Conservation (phyloP, 1,284 basidiomycete genomes). For the Sporisorium iseilematis-ciliati region DNA sequence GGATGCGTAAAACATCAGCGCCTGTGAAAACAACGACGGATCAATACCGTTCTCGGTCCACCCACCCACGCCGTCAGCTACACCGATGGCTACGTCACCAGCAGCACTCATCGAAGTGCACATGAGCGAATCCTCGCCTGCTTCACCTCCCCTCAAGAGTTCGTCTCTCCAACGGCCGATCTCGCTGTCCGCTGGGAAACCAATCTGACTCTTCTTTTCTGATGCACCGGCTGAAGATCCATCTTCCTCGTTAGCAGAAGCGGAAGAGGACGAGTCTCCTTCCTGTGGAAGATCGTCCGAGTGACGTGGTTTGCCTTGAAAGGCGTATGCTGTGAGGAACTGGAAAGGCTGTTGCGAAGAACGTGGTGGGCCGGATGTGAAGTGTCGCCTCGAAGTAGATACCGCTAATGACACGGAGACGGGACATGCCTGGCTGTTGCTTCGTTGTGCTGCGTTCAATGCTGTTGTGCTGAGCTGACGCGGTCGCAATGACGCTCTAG, state of each 20-base stretch:
- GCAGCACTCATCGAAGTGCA: slow-evolving; percentile 74
- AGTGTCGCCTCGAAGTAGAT: slow-evolving; percentile 14
- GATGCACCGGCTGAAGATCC: slow-evolving; percentile 7
- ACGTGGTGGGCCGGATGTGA: slow-evolving; percentile 26
- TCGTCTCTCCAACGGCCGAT: slow-evolving; percentile 80
- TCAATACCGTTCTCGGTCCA: slow-evolving; percentile 84
- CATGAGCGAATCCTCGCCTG: slow-evolving; percentile 72
- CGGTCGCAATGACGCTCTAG: neutral
- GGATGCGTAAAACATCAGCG: slow-evolving; percentile 78
- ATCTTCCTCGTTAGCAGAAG: slow-evolving; percentile 32
- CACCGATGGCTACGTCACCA: slow-evolving; percentile 82
- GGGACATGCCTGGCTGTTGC: neutral
- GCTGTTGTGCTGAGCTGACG: slow-evolving; percentile 11
- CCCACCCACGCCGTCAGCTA: slow-evolving; percentile 79
- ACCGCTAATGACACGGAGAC: slow-evolving; percentile 1
- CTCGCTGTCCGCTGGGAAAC: slow-evolving; percentile 77
- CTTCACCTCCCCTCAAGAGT: slow-evolving; percentile 73
- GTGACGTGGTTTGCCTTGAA: slow-evolving; percentile 79
- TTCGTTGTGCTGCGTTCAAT: neutral
- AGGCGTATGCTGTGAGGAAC: slow-evolving; percentile 81
- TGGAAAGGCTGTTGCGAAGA: slow-evolving; percentile 72
- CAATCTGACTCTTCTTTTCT: slow-evolving; percentile 70
- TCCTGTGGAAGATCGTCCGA: slow-evolving; percentile 38
- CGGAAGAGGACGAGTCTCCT: slow-evolving; percentile 21
- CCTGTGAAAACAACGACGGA: slow-evolving; percentile 80